Percentiles rank a stretch among this genome's conserved stretches.
These are phyloP conservation scores for Sabuloglossum arenarium DNA, from an alignment of 495 filamentous ascomycete genomes.

Conservation along the genomic window DNA sequence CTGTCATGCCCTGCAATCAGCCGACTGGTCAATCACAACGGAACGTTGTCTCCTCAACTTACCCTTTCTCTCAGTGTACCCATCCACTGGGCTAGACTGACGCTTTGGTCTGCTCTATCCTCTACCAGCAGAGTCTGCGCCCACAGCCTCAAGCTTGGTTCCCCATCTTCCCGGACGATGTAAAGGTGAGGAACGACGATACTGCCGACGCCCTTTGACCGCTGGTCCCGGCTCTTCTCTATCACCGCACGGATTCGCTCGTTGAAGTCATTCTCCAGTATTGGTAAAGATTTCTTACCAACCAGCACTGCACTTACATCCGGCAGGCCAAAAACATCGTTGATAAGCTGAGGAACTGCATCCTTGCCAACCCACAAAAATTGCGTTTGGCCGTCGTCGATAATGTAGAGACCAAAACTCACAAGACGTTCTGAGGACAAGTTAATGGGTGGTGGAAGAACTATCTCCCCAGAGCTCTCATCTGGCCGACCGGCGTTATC, in stretches of 20 bases:
- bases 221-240: constrained; percentile 77
- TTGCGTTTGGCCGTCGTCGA: constrained; percentile 93
- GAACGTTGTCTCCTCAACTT: constrained; percentile 16
- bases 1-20: background rate
- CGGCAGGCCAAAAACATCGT: constrained; percentile 71
- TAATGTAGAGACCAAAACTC: constrained; percentile 89
- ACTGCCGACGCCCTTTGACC: constrained; percentile 66
- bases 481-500: constrained; percentile 76
- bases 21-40: background rate
- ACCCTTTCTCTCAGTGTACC: constrained; percentile 89
- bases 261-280: constrained; percentile 90
- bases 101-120: constrained; percentile 81
- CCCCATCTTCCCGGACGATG: constrained; percentile 83
- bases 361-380: constrained; percentile 95
- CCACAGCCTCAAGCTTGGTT: constrained; percentile 89
- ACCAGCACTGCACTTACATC: constrained; percentile 69
- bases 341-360: constrained; percentile 69
- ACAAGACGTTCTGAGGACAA: constrained; percentile 72
- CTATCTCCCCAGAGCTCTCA: constrained; percentile 63
- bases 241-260: constrained; percentile 76
- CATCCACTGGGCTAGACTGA: constrained; percentile 87
- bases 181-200: constrained; percentile 85
- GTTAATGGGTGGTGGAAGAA: constrained; percentile 68
- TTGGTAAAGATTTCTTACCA: constrained; percentile 69
- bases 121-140: constrained; percentile 90